Evolutionary conservation across 495 filamentous ascomycete genomes (phyloP).

Genomic region (Trichoderma virens): DNA sequence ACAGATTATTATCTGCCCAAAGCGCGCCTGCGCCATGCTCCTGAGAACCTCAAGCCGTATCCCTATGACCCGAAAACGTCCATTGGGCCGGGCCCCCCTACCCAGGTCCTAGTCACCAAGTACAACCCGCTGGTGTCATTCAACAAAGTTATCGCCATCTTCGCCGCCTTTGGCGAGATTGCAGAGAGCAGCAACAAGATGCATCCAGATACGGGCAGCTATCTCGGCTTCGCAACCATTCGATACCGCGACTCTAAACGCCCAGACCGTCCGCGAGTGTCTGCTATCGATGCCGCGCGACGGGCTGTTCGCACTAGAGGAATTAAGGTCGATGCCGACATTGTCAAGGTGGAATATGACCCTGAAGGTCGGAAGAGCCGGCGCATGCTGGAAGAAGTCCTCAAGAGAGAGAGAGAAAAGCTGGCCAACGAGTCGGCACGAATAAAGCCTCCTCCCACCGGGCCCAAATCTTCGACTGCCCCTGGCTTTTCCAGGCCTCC

Average conservation of each 20-base stretch:
- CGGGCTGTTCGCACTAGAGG: conserved; percentile 66
- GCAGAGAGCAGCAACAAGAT: conserved; percentile 82
- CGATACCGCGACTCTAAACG: conserved; percentile 70
- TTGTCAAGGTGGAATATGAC: conserved; percentile 76
- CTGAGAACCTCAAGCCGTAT: conserved; percentile 71
- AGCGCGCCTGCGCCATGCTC: conserved; percentile 61
- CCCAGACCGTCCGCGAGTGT: conserved; percentile 37
- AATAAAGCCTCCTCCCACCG: conserved; percentile 29
- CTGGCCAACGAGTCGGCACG: conserved; percentile 29
- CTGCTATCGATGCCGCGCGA: conserved; percentile 70
- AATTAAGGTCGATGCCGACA: conserved; percentile 61
- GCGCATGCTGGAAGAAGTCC: conserved; percentile 59
- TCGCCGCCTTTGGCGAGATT: conserved; percentile 82
- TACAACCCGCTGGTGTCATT: conserved; percentile 84
- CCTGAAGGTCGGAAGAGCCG: conserved; percentile 75
- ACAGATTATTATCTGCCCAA: conserved; percentile 65
- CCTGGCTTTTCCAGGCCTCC: conserved; percentile 54
- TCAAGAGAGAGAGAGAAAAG: conserved; percentile 56
- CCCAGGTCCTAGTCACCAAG: conserved; percentile 82
- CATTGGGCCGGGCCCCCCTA: conserved; percentile 79
- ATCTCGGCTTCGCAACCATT: conserved; percentile 85
- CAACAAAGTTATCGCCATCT: conserved; percentile 68
- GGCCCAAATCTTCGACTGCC: conserved; percentile 28
- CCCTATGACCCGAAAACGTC: conserved; percentile 71
- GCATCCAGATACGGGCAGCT: conserved; percentile 85